Base-by-base conservation (phyloP, 1,284 basidiomycete species). In the Microbotryum silenes-acaulis region DNA sequence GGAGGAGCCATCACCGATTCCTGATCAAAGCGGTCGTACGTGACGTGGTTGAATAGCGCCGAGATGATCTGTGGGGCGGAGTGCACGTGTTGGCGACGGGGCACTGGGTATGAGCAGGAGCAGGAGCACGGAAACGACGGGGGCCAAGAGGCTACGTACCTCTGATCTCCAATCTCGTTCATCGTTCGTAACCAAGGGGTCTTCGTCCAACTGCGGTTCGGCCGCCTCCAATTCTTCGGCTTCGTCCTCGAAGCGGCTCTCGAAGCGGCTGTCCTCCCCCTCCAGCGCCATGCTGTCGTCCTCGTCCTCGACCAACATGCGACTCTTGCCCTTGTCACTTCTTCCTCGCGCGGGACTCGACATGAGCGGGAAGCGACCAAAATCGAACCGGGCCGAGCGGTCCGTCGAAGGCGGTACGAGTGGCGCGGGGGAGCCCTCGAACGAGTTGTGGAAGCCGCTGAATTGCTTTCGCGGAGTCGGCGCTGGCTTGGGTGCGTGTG, bases 11-110 rank as follows among this genome's bases (percentile, higher is more conserved):
- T 29, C 4, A 54, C 18, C 2, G 54, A 58, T 5, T 29, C 44
- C 18, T 44, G 20, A 10, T 58, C 50, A 44, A 52, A 46, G 25
- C 45, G 57, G 12, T 23, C 25, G 25, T 56, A 56, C 2, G 61
- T 65, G 45, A 56, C 58, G 33, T 67, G 66, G n/a, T 54, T 49
- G 45, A 67, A 65, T 1, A 67, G 33, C 4, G 63, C 63, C 4
- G 59, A 57, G 20, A 60, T 31, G 31, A 61, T 59, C 42, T 67
- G 7, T 27, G 27, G 29, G 21, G 25, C 21, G 33, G 52, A 9
- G 27, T 29, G 46, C 51, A 3, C 4, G 9, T 29, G 4, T 21
- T 7, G 6, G 44, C 31, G 29, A 21, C 31, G 5, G 18, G 9
- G 14, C 51, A 31, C n/a, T 37, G 8, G 31, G 31, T 31, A 31